Evolutionary conservation across 139 green algal genomes (phyloP).

Genomic region (Volvox africanus): DNA sequence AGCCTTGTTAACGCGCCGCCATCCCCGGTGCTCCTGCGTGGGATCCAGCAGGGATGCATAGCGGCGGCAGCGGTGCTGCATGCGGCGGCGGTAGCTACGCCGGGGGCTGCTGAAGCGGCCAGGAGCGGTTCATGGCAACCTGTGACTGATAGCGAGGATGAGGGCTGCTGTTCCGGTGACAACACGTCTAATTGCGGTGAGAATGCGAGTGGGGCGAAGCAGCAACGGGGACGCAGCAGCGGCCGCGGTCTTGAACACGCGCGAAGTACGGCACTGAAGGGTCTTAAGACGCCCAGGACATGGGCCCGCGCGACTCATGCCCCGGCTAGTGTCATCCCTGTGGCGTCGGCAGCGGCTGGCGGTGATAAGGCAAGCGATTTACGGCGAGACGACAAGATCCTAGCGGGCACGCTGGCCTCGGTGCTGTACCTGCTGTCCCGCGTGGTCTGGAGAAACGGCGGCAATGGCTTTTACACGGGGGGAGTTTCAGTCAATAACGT

Average conservation of each 20-base stretch:
- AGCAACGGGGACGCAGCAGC: too few relatives aligned
- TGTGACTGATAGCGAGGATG: too few relatives aligned
- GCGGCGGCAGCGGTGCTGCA: slow-evolving; percentile 20
- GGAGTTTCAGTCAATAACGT: background rate
- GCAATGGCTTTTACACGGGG: background rate
- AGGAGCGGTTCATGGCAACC: too few relatives aligned
- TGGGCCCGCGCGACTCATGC: background rate
- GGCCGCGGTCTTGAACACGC: too few relatives aligned
- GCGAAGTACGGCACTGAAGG: too few relatives aligned
- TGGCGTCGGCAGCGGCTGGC: background rate
- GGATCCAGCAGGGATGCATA: background rate
- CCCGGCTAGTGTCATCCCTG: background rate
- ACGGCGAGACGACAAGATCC: background rate
- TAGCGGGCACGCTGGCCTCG: slow-evolving; percentile 13
- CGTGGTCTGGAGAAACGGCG: background rate
- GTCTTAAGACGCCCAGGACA: background rate
- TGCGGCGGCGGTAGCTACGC: background rate
- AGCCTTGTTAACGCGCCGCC: background rate
- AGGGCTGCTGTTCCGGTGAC: too few relatives aligned
- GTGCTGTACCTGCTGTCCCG: slow-evolving; percentile 22
- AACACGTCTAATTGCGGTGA: too few relatives aligned
- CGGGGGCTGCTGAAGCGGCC: background rate
- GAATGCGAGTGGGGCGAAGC: too few relatives aligned
- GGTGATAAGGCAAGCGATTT: background rate
- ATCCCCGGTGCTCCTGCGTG: background rate